Base-by-base conservation (phyloP, 495 filamentous ascomycete species). In the Penicillium arizonense region DNA sequence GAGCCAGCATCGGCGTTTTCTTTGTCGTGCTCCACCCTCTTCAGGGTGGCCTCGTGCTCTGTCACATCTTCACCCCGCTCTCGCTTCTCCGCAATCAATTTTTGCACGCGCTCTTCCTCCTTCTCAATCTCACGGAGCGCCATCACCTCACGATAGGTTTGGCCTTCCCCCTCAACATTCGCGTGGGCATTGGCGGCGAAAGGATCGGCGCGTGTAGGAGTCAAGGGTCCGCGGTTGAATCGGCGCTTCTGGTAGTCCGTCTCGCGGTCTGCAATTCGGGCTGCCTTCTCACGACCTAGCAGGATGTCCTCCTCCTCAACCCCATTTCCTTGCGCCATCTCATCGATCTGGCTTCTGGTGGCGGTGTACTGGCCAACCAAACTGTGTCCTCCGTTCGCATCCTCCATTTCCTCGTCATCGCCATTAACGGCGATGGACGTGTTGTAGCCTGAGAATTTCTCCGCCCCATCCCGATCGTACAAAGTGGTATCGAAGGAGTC, bases 351-450 rank as follows among this genome's bases (percentile, higher is more conserved):
- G 46, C 85, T 83, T 59, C 82, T 84, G 13, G 91, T 90, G 16
- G 95, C 95, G 11, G 95, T 99, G 71, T 97, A 99, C 72, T 99
- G 95, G 52, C 92, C 95, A 26, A 97, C 91, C 52, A 99, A 76
- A 59, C 87, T 83, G 63, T 88, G 82, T 47, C 79, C 85, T 56
- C 74, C 84, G 65, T 90, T 86, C 56, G 77, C 84, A 82, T 91
- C 91, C 41, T 81, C 79, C 74, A 89, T 90, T 33, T 91, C 91
- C 56, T 91, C 90, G 62, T 95, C 91, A 34, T 84, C 87, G 66
- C 85, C 89, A 69, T 84, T 85, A 10, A 83, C 82, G 35, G 94
- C 87, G 58, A 99, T 94, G 16, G 90, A 90, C 1, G 81, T 87
- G 66, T 92, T 87, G 70, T 97, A 99, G 50, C 92, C 94, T 20